phyloP scores from a whole-genome alignment of 2,329 filamentous ascomycete species.

The Alternaria panax region DNA sequence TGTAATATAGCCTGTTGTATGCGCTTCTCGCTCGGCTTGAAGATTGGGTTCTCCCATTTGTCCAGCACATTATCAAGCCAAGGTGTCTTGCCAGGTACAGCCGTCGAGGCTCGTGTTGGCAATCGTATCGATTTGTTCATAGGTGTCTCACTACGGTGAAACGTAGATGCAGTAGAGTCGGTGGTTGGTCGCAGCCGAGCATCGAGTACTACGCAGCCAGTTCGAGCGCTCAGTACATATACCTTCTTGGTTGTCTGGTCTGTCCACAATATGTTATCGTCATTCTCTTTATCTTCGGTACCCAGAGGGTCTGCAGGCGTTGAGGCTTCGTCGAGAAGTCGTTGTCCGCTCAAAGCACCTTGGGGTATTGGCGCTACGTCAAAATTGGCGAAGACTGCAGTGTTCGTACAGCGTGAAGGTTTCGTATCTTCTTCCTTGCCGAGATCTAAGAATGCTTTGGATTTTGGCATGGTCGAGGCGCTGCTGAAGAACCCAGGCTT shows the following conservation, averaged over 20 bases:
- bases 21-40: constrained; percentile 59
- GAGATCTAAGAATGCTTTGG: background rate
- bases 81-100: constrained; percentile 20
- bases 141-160: constrained; percentile 23
- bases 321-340: background rate
- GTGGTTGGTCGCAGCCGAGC: constrained; percentile 21
- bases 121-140: constrained; percentile 46
- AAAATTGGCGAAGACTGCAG: constrained; percentile 13
- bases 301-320: background rate
- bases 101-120: constrained; percentile 19
- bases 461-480: constrained; percentile 20
- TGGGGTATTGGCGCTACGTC: constrained; percentile 17
- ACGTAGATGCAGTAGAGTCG: constrained; percentile 2
- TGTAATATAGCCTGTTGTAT: constrained; percentile 51
- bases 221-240: constrained; percentile 63
- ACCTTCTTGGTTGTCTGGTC: constrained; percentile 66
- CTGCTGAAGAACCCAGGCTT: constrained; percentile 44
- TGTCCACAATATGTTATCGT: constrained; percentile 62
- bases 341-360: constrained; percentile 17
- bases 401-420: background rate
- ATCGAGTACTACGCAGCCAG: constrained; percentile 54
- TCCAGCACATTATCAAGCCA: constrained; percentile 70
- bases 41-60: constrained; percentile 79
- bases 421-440: background rate
- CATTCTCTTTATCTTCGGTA: constrained; percentile 22